These are phyloP conservation scores for Rugonectria rugulosa DNA, from an alignment of 2,329 filamentous ascomycete genomes.

Conservation along the genomic window DNA sequence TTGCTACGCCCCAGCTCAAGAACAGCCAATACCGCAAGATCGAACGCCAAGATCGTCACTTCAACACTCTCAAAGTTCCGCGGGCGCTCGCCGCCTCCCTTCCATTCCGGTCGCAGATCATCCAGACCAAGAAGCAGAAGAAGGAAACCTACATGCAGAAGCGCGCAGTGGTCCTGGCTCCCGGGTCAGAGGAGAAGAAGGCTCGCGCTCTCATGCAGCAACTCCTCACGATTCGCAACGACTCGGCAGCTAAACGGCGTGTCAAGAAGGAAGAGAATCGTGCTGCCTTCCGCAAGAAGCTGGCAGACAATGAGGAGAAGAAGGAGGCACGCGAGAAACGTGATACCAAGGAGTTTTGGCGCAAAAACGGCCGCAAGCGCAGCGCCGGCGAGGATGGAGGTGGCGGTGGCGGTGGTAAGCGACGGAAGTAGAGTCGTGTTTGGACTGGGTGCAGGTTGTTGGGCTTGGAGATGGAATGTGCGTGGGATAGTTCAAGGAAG, in stretches of 20 bases:
- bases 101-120: constrained; percentile 92
- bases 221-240: constrained; percentile 87
- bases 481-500: constrained; percentile 17
- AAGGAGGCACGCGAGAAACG: constrained; percentile 85
- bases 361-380: constrained; percentile 81
- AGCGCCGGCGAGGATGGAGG: constrained; percentile 51
- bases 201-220: constrained; percentile 91
- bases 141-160: constrained; percentile 92
- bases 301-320: constrained; percentile 85
- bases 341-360: constrained; percentile 93
- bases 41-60: constrained; percentile 73
- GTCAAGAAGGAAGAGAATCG: constrained; percentile 90
- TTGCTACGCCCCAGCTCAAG: constrained; percentile 80
- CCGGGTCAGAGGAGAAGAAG: constrained; percentile 86
- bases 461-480: background rate
- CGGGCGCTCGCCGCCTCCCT: constrained; percentile 81
- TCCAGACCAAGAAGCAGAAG: constrained; percentile 79
- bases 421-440: constrained; percentile 37
- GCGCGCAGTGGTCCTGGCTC: constrained; percentile 84
- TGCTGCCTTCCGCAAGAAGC: constrained; percentile 80
- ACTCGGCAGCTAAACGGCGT: constrained; percentile 83
- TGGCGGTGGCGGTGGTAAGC: constrained; percentile 45
- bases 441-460: background rate
- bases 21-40: constrained; percentile 84
- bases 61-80: constrained; percentile 82